Conservation (phyloP, 768 basidiomycete genomes). For the Tubosaeta sp. region DNA sequence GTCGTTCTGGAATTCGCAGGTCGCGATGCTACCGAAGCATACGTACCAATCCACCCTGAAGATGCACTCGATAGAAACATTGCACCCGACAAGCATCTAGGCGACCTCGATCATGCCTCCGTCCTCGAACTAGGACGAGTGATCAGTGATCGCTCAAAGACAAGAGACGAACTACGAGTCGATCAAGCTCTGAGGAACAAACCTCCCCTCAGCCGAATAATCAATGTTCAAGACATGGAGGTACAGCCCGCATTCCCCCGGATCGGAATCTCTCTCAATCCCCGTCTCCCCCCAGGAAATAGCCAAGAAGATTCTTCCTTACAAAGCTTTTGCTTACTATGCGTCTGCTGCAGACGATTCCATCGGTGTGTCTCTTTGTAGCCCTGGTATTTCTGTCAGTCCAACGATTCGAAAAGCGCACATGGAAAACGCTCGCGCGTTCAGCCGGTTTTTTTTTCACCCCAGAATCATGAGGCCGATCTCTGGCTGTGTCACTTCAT, state of each 20-base stretch:
- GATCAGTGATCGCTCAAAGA: constrained; percentile 43
- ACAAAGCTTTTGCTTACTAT: constrained; percentile 81
- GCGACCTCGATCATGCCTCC: constrained; percentile 51
- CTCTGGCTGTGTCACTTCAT: constrained; percentile 62
- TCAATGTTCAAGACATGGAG: constrained; percentile 83
- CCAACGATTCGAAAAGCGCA: constrained; percentile 39
- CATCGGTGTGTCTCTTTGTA: constrained; percentile 48
- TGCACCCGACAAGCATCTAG: constrained; percentile 67
- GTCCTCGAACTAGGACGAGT: constrained; percentile 34
- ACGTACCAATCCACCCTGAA: constrained; percentile 81
- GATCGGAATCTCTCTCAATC: neutral
- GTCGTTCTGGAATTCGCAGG: constrained; percentile 86
- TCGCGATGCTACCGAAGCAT: constrained; percentile 73
- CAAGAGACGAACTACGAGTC: constrained; percentile 68
- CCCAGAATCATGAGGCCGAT: constrained; percentile 75
- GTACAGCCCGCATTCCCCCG: constrained; percentile 30
- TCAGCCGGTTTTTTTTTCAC: constrained; percentile 80
- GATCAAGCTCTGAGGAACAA: constrained; percentile 54
- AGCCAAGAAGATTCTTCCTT: constrained; percentile 66
- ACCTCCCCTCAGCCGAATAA: constrained; percentile 64
- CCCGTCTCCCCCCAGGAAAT: constrained; percentile 44
- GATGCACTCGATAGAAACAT: constrained; percentile 74
- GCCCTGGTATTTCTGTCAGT: constrained; percentile 11
- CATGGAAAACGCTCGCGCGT: constrained; percentile 73
- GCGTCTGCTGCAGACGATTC: constrained; percentile 85